These are phyloP conservation scores for Colletotrichum tropicale DNA, from an alignment of 2,329 filamentous ascomycete genomes.

Conservation along the genomic window DNA sequence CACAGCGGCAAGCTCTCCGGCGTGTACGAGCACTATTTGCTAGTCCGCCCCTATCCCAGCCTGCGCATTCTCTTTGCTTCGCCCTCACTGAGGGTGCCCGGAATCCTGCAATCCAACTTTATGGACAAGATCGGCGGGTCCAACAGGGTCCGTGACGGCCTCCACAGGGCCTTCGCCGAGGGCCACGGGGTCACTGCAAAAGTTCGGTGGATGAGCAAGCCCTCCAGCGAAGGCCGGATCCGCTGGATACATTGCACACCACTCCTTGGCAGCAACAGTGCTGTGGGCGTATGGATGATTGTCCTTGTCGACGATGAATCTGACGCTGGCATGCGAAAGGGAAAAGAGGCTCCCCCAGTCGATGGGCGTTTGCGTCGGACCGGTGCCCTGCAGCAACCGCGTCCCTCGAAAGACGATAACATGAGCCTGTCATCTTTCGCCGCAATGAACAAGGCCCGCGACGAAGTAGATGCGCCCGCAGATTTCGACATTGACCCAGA, in stretches of 20 bases:
- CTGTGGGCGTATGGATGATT: constrained; percentile 80
- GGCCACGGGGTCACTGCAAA: constrained; percentile 77
- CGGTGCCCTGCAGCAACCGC: neutral
- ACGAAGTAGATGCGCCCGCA: neutral
- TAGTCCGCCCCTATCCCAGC: constrained; percentile 68
- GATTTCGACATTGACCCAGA: neutral
- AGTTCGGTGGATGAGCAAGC: constrained; percentile 68
- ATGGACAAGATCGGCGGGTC: constrained; percentile 59
- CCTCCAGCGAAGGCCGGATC: constrained; percentile 60
- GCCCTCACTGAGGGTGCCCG: constrained; percentile 68
- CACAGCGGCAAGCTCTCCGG: constrained; percentile 38
- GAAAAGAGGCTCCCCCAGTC: constrained; percentile 29
- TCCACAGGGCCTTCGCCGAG: constrained; percentile 65
- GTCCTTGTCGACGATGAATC: constrained; percentile 71
- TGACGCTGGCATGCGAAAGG: constrained; percentile 8
- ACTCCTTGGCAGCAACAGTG: constrained; percentile 67
- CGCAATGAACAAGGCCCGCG: constrained; percentile 7
- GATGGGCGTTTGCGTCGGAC: constrained; percentile 16
- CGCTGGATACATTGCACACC: constrained; percentile 83
- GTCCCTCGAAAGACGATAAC: constrained; percentile 15
- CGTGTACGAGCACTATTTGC: constrained; percentile 64
- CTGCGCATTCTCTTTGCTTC: constrained; percentile 73
- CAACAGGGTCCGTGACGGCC: constrained; percentile 48
- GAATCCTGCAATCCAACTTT: constrained; percentile 67
- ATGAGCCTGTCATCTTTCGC: constrained; percentile 24